A percentile compares a stretch with the other conserved stretches of the same genome.
Evolutionary conservation across 371 early-diverging fungal species (phyloP).

Genomic region (Blakeslea trispora): DNA sequence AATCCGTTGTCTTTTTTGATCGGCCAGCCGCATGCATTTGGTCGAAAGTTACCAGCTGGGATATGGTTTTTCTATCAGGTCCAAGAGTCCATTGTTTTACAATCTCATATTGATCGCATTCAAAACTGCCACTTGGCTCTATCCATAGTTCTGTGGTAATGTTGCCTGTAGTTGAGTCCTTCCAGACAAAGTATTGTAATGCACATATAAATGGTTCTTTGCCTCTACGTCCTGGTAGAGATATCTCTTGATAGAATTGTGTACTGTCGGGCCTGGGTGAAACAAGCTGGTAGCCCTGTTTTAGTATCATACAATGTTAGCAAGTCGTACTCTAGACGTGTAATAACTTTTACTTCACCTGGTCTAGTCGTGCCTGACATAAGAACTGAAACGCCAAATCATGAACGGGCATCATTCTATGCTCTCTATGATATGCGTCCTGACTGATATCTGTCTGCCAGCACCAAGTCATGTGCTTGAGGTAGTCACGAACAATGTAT

Average conservation of each 20-base stretch:
- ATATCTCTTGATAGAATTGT: slow-evolving; percentile 71
- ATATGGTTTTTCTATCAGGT: slow-evolving; percentile 63
- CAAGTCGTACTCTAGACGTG: not conserved
- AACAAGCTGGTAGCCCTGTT: slow-evolving; percentile 49
- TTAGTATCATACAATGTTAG: not conserved
- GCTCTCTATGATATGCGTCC: slow-evolving; percentile 52
- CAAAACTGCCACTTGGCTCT: slow-evolving; percentile 60
- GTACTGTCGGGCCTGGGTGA: slow-evolving; percentile 60
- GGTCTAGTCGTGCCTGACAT: slow-evolving; percentile 69
- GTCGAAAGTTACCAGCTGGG: slow-evolving; percentile 76
- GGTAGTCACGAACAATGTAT: slow-evolving; percentile 61
- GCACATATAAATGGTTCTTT: slow-evolving; percentile 44
- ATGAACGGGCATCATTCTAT: slow-evolving; percentile 63
- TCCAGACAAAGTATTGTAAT: slow-evolving; percentile 70
- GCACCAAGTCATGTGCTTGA: slow-evolving; percentile 65
- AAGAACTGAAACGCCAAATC: slow-evolving; percentile 74
- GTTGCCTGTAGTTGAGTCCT: slow-evolving; percentile 57
- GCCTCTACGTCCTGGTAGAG: slow-evolving; percentile 14
- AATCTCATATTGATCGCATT: slow-evolving; percentile 37
- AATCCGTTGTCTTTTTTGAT: slow-evolving; percentile 33
- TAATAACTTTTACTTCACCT: slow-evolving; percentile 36
- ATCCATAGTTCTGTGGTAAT: slow-evolving; percentile 79
- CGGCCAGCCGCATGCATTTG: slow-evolving; percentile 69
- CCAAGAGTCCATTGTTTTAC: slow-evolving; percentile 55
- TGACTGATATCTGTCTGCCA: slow-evolving; percentile 64